Percentiles rank a stretch among this genome's conserved stretches.
Conservation (phyloP, 257 asterid species). For the Fraxinus cuspidata region DNA sequence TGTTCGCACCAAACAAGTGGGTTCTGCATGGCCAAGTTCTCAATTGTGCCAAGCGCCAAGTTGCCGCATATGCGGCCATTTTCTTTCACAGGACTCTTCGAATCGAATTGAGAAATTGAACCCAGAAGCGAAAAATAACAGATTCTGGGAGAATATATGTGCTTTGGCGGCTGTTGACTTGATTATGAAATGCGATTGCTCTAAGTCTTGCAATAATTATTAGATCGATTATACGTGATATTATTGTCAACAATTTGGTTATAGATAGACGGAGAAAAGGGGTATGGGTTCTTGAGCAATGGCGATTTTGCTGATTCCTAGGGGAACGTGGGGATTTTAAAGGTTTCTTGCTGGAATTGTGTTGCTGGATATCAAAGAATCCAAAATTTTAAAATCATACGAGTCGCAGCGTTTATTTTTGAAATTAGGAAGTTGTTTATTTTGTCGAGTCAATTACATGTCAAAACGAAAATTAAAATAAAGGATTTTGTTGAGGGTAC, state of each 20-base stretch:
- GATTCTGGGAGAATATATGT: constrained; percentile 5
- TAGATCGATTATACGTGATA: neutral
- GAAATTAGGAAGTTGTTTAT: neutral
- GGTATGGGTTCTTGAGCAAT: neutral
- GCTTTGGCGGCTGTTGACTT: neutral
- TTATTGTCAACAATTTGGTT: neutral
- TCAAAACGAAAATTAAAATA: too few species aligned
- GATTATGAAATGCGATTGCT: neutral
- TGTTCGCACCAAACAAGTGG: constrained; percentile 28
- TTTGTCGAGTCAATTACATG: too few species aligned
- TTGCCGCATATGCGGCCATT: constrained; percentile 65
- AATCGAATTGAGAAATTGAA: neutral
- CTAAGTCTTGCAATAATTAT: neutral
- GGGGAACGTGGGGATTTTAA: constrained; percentile 31
- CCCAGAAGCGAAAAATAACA: neutral
- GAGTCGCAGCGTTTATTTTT: neutral
- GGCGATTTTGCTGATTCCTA: constrained; percentile 19
- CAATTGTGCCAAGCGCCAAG: constrained; percentile 41
- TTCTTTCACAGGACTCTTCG: neutral
- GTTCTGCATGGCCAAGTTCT: constrained; percentile 30
- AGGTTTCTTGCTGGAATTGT: neutral
- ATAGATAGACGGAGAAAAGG: neutral
- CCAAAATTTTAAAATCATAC: neutral
- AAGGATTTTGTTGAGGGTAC: too few species aligned
- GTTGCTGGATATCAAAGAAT: neutral